Evolutionary conservation across 2,329 filamentous ascomycete species (phyloP).

Genomic region (Aspergillus sp.): DNA sequence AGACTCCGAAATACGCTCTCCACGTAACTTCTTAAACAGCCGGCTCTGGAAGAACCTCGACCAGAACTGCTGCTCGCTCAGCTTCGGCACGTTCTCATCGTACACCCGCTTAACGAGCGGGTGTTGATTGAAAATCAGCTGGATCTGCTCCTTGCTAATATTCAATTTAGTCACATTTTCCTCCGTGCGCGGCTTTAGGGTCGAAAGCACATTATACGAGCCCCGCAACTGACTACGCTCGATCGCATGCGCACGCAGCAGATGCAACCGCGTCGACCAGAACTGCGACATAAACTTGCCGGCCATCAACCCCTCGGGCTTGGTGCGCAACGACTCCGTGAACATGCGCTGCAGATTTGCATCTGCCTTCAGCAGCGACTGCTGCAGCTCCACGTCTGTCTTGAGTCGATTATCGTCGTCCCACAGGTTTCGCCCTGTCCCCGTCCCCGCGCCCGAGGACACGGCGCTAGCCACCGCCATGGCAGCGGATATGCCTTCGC

Average conservation of each 20-base stretch:
- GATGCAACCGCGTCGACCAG: conserved; percentile 80
- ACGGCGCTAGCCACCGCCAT: conserved; percentile 72
- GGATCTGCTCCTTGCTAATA: conserved; percentile 84
- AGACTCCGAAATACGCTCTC: conserved; percentile 71
- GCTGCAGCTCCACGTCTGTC: conserved; percentile 71
- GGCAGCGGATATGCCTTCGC: conserved; percentile 50
- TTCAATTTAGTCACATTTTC: conserved; percentile 70
- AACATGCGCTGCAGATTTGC: conserved; percentile 71
- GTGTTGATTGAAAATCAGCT: conserved; percentile 87
- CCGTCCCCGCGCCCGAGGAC: conserved; percentile 23
- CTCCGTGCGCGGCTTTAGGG: conserved; percentile 71
- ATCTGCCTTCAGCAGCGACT: conserved; percentile 78
- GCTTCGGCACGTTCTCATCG: conserved; percentile 80
- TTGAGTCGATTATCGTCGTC: conserved; percentile 76
- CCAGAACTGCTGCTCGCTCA: conserved; percentile 80
- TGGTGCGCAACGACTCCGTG: conserved; percentile 71
- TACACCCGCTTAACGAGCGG: conserved; percentile 84
- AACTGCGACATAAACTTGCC: conserved; percentile 84
- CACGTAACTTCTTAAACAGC: conserved; percentile 82
- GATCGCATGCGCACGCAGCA: conserved; percentile 83
- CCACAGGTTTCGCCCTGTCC: conserved; percentile 50
- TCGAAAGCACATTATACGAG: conserved; percentile 86
- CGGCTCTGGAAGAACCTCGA: conserved; percentile 86
- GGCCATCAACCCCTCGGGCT: conserved; percentile 73
- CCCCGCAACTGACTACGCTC: conserved; percentile 79